A percentile compares a stretch with the other conserved stretches of the same genome.
phyloP scores from a whole-genome alignment of 805 yeast genomes.

The Zygosaccharomyces kombuchaensis region DNA sequence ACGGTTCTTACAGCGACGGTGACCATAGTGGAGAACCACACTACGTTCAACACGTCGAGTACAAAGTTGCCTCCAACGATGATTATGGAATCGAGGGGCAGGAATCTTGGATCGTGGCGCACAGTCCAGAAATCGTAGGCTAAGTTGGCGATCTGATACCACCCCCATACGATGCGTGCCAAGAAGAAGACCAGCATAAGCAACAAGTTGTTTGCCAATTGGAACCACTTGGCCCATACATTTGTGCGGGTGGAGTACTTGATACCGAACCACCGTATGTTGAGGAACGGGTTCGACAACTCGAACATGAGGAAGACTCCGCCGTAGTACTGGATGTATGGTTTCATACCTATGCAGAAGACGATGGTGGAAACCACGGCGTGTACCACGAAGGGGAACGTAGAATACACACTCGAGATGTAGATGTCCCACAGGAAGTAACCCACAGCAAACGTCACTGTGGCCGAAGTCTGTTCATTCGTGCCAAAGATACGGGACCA shows the following conservation, averaged over 20 bases:
- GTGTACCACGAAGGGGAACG: slow-evolving; percentile 62
- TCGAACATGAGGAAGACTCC: slow-evolving; percentile 80
- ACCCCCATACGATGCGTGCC: slow-evolving; percentile 78
- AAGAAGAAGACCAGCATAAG: slow-evolving; percentile 63
- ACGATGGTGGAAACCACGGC: slow-evolving; percentile 74
- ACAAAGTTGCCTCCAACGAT: slow-evolving; percentile 48
- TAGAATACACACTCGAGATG: slow-evolving; percentile 56
- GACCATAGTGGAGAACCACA: slow-evolving; percentile 82
- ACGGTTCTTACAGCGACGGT: slow-evolving; percentile 44
- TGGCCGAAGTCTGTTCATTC: slow-evolving; percentile 24
- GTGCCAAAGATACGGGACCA: slow-evolving; percentile 27
- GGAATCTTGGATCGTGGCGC: slow-evolving; percentile 43
- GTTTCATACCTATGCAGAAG: slow-evolving; percentile 57
- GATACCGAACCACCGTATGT: slow-evolving; percentile 75
- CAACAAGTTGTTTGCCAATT: slow-evolving; percentile 43
- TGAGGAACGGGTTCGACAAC: slow-evolving; percentile 83
- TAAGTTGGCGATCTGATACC: slow-evolving; percentile 54
- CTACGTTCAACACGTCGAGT: slow-evolving; percentile 60
- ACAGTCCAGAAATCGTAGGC: slow-evolving; percentile 45
- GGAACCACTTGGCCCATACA: slow-evolving; percentile 50
- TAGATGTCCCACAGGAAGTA: slow-evolving; percentile 82
- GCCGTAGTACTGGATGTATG: slow-evolving; percentile 71
- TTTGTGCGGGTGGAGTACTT: slow-evolving; percentile 24
- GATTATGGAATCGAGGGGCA: slow-evolving; percentile 34
- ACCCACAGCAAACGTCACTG: slow-evolving; percentile 51